Percentiles rank a stretch among this genome's conserved stretches.
Evolutionary conservation across 805 yeast genomes (phyloP).

Genomic region (Zygotorulaspora florentina): DNA sequence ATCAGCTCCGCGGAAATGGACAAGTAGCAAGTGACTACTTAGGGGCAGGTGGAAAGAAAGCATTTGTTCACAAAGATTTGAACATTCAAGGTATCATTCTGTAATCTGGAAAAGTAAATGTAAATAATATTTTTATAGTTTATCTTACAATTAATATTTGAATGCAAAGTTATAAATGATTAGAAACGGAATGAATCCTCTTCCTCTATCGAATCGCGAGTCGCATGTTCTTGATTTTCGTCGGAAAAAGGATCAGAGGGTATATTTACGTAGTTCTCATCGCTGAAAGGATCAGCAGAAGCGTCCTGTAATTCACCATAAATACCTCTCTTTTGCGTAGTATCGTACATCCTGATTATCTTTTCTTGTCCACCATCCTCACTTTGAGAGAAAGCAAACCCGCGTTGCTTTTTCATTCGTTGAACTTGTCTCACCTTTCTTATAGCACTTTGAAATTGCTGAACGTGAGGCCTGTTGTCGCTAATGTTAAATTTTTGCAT

Average conservation of each 20-base stretch:
- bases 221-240: slow-evolving; percentile 6
- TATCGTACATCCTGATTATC: slow-evolving; percentile 89
- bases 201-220: slow-evolving; percentile 3
- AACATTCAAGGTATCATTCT: slow-evolving; percentile 36
- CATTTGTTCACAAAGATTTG: slow-evolving; percentile 68
- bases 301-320: slow-evolving; percentile 57
- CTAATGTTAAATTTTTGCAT: slow-evolving; percentile 92
- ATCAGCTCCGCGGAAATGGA: slow-evolving; percentile 87
- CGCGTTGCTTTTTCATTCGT: slow-evolving; percentile 96
- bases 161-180: not conserved
- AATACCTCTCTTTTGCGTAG: slow-evolving; percentile 78
- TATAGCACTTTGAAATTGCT: slow-evolving; percentile 94
- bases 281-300: slow-evolving; percentile 32
- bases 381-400: slow-evolving; percentile 95
- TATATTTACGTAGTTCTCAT: slow-evolving; percentile 15
- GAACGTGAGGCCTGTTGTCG: slow-evolving; percentile 93
- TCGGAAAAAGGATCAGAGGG: slow-evolving; percentile 16
- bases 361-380: slow-evolving; percentile 87
- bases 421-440: slow-evolving; percentile 97
- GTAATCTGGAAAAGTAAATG: slow-evolving; percentile 12
- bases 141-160: slow-evolving; percentile 1
- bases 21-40: slow-evolving; percentile 88
- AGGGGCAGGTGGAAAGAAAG: slow-evolving; percentile 86
- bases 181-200: slow-evolving; percentile 6
- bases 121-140: not conserved